Base-by-base conservation (phyloP, 805 yeast genomes). In the Millerozyma acaciae region DNA sequence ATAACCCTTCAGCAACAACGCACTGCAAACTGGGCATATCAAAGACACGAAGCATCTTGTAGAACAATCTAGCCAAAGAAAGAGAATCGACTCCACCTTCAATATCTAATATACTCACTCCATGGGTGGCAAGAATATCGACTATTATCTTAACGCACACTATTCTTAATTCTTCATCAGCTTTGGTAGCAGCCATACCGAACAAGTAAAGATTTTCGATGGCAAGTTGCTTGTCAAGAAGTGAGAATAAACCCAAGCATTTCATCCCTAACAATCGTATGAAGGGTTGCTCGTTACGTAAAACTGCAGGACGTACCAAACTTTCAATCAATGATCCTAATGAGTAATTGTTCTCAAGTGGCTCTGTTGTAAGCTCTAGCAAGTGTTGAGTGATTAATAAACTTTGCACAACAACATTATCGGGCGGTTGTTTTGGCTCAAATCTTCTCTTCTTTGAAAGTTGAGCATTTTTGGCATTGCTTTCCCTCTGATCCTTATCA, bases 1-100 rank as follows among this genome's bases (percentile, higher is more conserved):
- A 84, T 16, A 89, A 62, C 0, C 95, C 94, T 49, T 86, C 95
- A 0, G 90, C 95, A 7, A 90, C 83, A 1, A 78, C 68, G 0
- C 90, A 79, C 53, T 86, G 96, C 13, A 87, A 69, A 17, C 71
- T 73, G 1, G 84, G 84, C 44, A 74, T 62, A 4, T 71, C 72
- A 37, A 63, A 64, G 42, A 71, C 71, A 48, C 76, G 73, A 44
- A 84, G 61, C 1, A 81, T 73, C 51, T 78, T 75, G 60, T 79
- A 82, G 40, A 84, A 80, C 18, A 85, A 61, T 50, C 80, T 76
- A 39, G 84, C 85, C 36, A 83, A 62, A 0, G 83, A 78, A 34
- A 75, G 58, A 0, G 83, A 69, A 50, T 81, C 88, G 15, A 79
- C 83, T 19, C 52, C 57, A 4, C 52, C 62, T 8, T 60, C 64